phyloP scores from a whole-genome alignment of 768 basidiomycete species.

The Xerocomellus intermedius region DNA sequence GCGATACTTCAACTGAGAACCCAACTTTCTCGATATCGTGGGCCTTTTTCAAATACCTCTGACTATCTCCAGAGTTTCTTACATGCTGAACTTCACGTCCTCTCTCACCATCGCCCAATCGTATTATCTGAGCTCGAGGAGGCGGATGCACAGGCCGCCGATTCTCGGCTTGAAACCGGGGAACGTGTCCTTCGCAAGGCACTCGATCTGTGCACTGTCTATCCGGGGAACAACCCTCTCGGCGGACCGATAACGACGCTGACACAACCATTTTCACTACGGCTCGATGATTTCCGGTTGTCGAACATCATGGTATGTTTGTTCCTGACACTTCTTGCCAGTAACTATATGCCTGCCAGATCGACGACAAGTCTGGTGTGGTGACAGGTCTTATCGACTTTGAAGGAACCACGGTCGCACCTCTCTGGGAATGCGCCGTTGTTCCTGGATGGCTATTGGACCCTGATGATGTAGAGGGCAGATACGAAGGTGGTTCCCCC shows the following conservation, averaged over 20 bases:
- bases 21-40: background rate
- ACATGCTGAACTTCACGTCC: background rate
- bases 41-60: background rate
- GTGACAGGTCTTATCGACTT: background rate
- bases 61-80: constrained; percentile 2
- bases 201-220: background rate
- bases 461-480: background rate
- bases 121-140: background rate
- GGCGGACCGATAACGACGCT: background rate
- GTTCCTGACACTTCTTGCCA: background rate
- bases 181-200: background rate
- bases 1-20: background rate
- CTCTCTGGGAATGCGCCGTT: background rate
- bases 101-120: background rate
- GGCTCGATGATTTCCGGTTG: background rate
- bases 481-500: background rate
- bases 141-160: background rate
- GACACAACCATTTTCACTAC: background rate
- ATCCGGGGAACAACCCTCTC: background rate
- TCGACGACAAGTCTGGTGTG: background rate
- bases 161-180: background rate
- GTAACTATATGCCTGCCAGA: background rate
- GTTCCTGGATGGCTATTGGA: background rate
- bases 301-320: constrained; percentile 1
- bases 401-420: background rate